Percentiles rank a stretch among this genome's conserved stretches.
phyloP scores from a whole-genome alignment of 768 basidiomycete species.

The Erythrobasidium yunnanense region DNA sequence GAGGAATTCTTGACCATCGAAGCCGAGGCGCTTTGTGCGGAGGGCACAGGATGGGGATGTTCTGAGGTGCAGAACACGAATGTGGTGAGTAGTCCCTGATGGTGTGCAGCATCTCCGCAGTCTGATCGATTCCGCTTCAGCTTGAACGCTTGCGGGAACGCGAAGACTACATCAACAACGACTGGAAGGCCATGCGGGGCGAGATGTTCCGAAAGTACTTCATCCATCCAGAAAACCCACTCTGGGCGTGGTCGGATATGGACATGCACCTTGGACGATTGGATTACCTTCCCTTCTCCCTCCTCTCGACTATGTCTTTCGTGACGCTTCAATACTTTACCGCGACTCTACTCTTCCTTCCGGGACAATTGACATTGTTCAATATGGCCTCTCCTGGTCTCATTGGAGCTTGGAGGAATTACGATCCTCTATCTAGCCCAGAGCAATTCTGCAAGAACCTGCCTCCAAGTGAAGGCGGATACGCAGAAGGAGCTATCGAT shows the following conservation, averaged over 20 bases:
- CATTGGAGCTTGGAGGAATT: constrained; percentile 7
- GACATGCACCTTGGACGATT: constrained; percentile 20
- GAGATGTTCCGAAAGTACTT: constrained; percentile 21
- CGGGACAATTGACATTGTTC: constrained; percentile 6
- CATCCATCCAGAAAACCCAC: constrained; percentile 17
- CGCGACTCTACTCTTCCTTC: constrained; percentile 1
- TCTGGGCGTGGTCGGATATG: constrained; percentile 21
- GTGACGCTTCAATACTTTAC: not conserved
- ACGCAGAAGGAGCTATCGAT: constrained; percentile 3
- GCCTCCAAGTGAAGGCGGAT: not conserved
- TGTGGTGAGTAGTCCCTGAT: constrained; percentile 11
- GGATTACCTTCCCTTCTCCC: constrained; percentile 11
- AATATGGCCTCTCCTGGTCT: constrained; percentile 18
- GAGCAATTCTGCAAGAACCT: not conserved
- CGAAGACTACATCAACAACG: constrained; percentile 10
- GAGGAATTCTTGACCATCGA: constrained; percentile 1
- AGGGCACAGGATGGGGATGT: constrained; percentile 1
- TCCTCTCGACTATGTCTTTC: constrained; percentile 3
- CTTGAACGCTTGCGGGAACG: constrained; percentile 5
- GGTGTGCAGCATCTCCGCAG: too few relatives aligned
- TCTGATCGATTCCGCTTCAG: not conserved
- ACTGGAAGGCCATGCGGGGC: constrained; percentile 14
- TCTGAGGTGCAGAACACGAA: not conserved
- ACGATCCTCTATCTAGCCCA: not conserved
- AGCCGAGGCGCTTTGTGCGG: constrained; percentile 1